Evolutionary conservation across 345 rosid species (phyloP).

Genomic region (Gossypium thurberi): DNA sequence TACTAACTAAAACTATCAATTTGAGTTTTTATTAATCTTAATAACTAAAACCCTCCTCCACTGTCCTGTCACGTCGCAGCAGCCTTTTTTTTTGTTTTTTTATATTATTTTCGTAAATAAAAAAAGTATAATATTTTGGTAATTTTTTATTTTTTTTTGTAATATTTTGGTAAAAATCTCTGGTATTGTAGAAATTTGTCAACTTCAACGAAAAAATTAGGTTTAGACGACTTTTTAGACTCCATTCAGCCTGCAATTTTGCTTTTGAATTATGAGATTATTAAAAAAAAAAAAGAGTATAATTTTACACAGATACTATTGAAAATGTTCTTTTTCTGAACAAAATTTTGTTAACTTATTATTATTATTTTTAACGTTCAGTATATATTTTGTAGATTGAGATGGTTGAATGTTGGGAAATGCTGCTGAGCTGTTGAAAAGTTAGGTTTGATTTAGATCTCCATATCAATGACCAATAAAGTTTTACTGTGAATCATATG

Average conservation of each 20-base stretch:
- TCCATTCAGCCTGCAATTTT: background rate
- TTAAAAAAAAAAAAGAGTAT: too few species aligned
- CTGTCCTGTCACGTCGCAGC: too few species aligned
- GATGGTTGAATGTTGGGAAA: background rate
- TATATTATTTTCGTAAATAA: too few species aligned
- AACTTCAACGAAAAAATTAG: background rate
- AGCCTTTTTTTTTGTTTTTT: too few species aligned
- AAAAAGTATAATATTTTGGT: too few species aligned
- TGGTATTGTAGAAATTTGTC: background rate
- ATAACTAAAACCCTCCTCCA: too few species aligned
- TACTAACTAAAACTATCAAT: too few species aligned
- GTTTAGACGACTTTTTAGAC: background rate
- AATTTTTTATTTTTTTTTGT: too few species aligned
- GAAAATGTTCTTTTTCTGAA: background rate
- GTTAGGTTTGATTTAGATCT: background rate
- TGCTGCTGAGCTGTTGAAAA: background rate
- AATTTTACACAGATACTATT: background rate
- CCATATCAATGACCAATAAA: background rate
- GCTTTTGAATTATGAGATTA: background rate
- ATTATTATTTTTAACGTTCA: too few species aligned
- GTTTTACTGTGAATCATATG: background rate
- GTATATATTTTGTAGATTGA: background rate
- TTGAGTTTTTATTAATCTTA: too few species aligned
- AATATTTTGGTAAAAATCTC: too few species aligned
- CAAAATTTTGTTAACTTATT: background rate